phyloP scores from a whole-genome alignment of 352 stramenopile genomes.

The Phytophthora multivora region DNA sequence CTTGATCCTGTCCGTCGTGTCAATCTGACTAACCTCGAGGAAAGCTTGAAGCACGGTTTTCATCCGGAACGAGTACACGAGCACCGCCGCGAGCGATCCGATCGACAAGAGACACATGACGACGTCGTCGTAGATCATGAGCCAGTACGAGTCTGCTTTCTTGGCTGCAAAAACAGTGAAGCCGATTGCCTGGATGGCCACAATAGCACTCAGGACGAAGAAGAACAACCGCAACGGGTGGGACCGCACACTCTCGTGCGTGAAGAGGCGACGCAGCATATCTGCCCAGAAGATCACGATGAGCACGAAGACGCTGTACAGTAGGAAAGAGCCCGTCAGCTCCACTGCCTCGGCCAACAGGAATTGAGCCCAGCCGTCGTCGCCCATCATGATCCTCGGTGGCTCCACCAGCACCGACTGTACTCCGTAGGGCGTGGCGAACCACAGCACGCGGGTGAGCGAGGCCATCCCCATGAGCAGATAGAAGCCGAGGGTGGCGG shows the following conservation, averaged over 20 bases:
- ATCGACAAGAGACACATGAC: constrained; percentile 86
- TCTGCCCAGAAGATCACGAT: constrained; percentile 98
- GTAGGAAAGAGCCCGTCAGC: constrained; percentile 90
- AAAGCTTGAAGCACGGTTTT: constrained; percentile 95
- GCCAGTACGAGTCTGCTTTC: constrained; percentile 91
- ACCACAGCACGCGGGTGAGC: constrained; percentile 73
- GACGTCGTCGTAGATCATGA: constrained; percentile 95
- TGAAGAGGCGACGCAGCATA: constrained; percentile 94
- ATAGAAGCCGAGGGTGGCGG: constrained; percentile 84
- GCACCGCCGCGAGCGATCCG: constrained; percentile 90
- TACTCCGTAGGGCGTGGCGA: constrained; percentile 75
- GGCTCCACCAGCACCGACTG: constrained; percentile 72
- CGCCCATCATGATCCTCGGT: constrained; percentile 58
- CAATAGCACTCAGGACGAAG: constrained; percentile 64
- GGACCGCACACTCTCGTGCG: constrained; percentile 68
- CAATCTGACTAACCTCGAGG: constrained; percentile 96
- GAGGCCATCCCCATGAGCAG: constrained; percentile 71
- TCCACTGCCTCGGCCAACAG: constrained; percentile 90
- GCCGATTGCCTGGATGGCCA: constrained; percentile 86
- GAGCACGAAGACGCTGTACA: constrained; percentile 98
- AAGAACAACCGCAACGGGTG: constrained; percentile 92
- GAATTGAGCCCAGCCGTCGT: constrained; percentile 67
- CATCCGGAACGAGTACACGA: constrained; percentile 96
- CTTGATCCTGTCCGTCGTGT: constrained; percentile 95
- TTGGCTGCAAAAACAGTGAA: constrained; percentile 85